These are phyloP conservation scores for Calvatia gigantea DNA, from an alignment of 768 basidiomycete genomes.

Conservation along the genomic window DNA sequence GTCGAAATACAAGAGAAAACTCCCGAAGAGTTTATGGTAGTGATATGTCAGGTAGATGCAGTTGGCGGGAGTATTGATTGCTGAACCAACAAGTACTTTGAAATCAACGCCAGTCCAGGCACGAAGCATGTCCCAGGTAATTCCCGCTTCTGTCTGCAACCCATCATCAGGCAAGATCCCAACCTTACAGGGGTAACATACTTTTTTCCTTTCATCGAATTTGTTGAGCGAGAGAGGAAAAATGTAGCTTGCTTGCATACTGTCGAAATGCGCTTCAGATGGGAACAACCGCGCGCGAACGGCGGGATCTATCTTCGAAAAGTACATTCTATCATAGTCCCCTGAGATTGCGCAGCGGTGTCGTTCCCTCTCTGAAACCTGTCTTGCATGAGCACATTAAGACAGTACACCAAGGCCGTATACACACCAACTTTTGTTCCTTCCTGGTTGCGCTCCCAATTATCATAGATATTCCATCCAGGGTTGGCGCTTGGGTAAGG, in stretches of 20 bases:
- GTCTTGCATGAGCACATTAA: neutral
- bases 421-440: neutral
- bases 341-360: slow-evolving; percentile 17
- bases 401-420: neutral
- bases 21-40: slow-evolving; percentile 7
- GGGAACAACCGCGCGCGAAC: neutral
- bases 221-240: slow-evolving; percentile 16
- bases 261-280: neutral
- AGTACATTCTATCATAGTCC: slow-evolving; percentile 10
- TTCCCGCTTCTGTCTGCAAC: slow-evolving; percentile 4
- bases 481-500: slow-evolving; percentile 1
- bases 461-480: neutral
- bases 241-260: slow-evolving; percentile 15
- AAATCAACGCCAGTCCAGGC: slow-evolving; percentile 16
- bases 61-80: slow-evolving; percentile 18
- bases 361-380: slow-evolving; percentile 16
- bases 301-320: neutral
- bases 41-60: slow-evolving; percentile 14
- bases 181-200: slow-evolving; percentile 1
- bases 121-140: slow-evolving; percentile 13
- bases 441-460: neutral
- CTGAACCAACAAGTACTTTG: slow-evolving; percentile 4
- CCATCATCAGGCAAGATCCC: neutral
- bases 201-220: slow-evolving; percentile 6
- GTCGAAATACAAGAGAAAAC: slow-evolving; percentile 12